Percentiles rank a stretch among this genome's conserved stretches.
Evolutionary conservation across 495 filamentous ascomycete species (phyloP).

Genomic region (Lophium mytilinum): DNA sequence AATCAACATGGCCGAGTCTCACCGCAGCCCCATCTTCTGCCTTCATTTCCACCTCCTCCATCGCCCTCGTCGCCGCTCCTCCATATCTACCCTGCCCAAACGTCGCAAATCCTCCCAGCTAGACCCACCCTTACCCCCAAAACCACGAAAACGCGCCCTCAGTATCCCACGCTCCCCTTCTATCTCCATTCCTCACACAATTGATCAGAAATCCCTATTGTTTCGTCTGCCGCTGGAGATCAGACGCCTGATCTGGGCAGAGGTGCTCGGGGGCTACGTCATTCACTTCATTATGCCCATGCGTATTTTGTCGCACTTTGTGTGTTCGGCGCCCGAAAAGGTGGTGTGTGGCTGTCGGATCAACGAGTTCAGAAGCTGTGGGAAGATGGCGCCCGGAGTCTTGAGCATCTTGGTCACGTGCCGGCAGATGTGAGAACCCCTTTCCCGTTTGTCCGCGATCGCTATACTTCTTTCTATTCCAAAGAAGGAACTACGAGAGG

Average conservation of each 20-base stretch:
- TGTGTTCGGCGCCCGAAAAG: slow-evolving; percentile 21
- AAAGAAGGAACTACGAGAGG: slow-evolving; percentile 5
- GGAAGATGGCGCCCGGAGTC: slow-evolving; percentile 1
- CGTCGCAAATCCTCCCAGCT: no score
- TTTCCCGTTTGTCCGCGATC: neutral
- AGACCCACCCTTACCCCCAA: no score
- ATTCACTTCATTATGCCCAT: slow-evolving; percentile 16
- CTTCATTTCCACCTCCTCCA: no score
- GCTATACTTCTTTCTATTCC: neutral
- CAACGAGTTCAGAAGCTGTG: neutral
- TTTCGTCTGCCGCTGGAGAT: slow-evolving; percentile 16
- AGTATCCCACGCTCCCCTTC: no score
- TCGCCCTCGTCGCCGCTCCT: no score
- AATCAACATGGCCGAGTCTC: no score
- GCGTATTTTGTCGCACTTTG: slow-evolving; percentile 15
- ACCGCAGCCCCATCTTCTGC: no score
- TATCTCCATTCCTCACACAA: no score
- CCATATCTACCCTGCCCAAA: no score
- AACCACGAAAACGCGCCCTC: no score
- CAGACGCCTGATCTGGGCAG: slow-evolving; percentile 14
- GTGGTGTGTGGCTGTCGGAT: slow-evolving; percentile 3
- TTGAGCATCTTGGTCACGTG: neutral
- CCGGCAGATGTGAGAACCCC: neutral
- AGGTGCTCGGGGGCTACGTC: slow-evolving; percentile 2
- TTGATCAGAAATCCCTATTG: no score